These are phyloP conservation scores for Alternaria burnsii DNA, from an alignment of 2,329 filamentous ascomycete genomes.

Conservation along the genomic window DNA sequence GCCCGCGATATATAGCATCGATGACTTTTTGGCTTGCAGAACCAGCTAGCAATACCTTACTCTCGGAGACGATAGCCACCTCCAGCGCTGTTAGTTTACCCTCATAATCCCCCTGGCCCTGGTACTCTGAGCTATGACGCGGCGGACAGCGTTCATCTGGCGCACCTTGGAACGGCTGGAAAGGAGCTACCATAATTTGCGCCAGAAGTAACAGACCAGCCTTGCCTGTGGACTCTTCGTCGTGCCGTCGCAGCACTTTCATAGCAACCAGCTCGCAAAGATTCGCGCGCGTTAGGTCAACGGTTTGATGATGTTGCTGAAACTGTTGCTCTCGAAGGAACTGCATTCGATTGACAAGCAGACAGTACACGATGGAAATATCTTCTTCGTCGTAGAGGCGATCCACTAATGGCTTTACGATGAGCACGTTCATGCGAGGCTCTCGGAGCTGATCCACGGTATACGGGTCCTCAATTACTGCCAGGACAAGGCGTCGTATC, in stretches of 20 bases:
- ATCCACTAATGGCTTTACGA: slow-evolving; percentile 83
- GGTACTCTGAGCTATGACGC: slow-evolving; percentile 58
- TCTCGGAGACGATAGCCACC: slow-evolving; percentile 83
- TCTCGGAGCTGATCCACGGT: slow-evolving; percentile 80
- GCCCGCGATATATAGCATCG: slow-evolving; percentile 81
- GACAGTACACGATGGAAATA: slow-evolving; percentile 83
- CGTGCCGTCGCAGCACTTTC: slow-evolving; percentile 78
- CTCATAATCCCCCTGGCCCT: slow-evolving; percentile 58
- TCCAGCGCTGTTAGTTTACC: slow-evolving; percentile 79
- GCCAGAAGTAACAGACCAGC: slow-evolving; percentile 76
- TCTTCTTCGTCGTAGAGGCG: slow-evolving; percentile 81
- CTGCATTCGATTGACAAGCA: slow-evolving; percentile 82
- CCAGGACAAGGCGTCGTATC: slow-evolving; percentile 57
- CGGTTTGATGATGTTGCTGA: slow-evolving; percentile 79
- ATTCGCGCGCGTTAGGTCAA: slow-evolving; percentile 78
- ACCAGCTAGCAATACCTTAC: slow-evolving; percentile 78
- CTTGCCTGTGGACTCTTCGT: slow-evolving; percentile 77
- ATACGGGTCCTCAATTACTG: slow-evolving; percentile 67
- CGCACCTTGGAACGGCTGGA: slow-evolving; percentile 85
- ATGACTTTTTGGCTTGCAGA: slow-evolving; percentile 84
- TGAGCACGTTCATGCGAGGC: slow-evolving; percentile 80
- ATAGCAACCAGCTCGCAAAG: slow-evolving; percentile 83
- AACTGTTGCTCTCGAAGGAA: slow-evolving; percentile 81
- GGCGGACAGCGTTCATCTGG: slow-evolving; percentile 71
- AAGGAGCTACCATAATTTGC: slow-evolving; percentile 82